Base-by-base conservation (phyloP, 2,329 filamentous ascomycete genomes). In the Thielaviopsis punctulata region DNA sequence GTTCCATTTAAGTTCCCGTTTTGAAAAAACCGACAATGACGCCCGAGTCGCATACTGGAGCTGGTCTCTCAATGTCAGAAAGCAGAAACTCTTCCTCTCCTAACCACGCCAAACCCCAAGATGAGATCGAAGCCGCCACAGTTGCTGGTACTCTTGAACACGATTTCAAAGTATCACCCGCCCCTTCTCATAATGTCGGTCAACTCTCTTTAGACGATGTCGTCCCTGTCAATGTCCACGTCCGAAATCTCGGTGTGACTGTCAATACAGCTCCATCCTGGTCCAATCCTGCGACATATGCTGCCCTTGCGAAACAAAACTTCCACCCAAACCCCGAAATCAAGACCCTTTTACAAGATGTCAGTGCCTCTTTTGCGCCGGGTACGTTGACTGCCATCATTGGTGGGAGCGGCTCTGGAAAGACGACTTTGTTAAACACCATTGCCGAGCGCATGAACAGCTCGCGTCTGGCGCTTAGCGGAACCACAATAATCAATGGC, bases 301-400 rank as follows among this genome's bases (percentile, higher is more conserved):
- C 64, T 0, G 65, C 68, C 22, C 63, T 70, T 6, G 62, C 68
- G 49, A 64, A 63, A 53, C 57, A 60, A 52, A 67, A 59, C 41
- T 65, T 66, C 56, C 64, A 65, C 56, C 68, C 65, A 4, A 58
- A 57, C 1, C 61, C 67, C 2, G 60, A 59, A 6, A 64, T 65
- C 54, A 77, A 77, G 60, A 63, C 67, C 5, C 75, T 88, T 10
- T 66, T 88, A 9, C 68, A 79, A 50, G 73, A 75, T 25, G 75
- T 87, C 45, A 75, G 74, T 57, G 81, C 81, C 2, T 72, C 77
- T 22, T 73, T 87, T 61, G 69, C 71, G 2, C 72, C 76, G 7
- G 82, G 84, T 2, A 82, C 77, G 2, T 64, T 89, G 41, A 86
- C 82, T 0, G 84, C 84, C 8, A 86, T 88, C 51, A 79, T 88